Percentiles rank a stretch among this genome's conserved stretches.
Conservation (phyloP, 768 basidiomycete species). For the Lactarius indigo region DNA sequence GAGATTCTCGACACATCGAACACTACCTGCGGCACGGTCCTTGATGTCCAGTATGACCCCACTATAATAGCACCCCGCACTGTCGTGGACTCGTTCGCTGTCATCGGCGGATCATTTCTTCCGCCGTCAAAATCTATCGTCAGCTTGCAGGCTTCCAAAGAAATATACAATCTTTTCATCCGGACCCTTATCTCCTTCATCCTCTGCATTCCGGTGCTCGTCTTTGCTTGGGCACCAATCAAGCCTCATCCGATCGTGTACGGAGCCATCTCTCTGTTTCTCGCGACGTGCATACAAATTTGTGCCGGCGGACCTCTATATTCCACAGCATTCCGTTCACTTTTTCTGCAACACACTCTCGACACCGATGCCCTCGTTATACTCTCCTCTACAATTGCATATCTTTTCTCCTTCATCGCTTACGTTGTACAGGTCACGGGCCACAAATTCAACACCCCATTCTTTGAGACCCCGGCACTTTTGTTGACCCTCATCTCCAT, state of each 20-base stretch:
- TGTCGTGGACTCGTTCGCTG: constrained; percentile 31
- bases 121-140: constrained; percentile 28
- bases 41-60: constrained; percentile 29
- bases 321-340: constrained; percentile 34
- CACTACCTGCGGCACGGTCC: neutral
- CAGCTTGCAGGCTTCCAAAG: constrained; percentile 31
- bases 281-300: constrained; percentile 39
- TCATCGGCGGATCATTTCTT: constrained; percentile 28
- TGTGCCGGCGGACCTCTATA: constrained; percentile 37
- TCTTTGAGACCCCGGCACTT: constrained; percentile 44
- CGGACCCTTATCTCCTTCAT: constrained; percentile 34
- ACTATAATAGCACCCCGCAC: constrained; percentile 33
- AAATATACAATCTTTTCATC: constrained; percentile 30
- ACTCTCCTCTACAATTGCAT: constrained; percentile 40
- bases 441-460: constrained; percentile 33
- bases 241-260: constrained; percentile 34
- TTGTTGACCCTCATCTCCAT: constrained; percentile 42
- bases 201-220: constrained; percentile 39
- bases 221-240: constrained; percentile 43
- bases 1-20: neutral
- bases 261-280: constrained; percentile 36
- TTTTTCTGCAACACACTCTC: constrained; percentile 36
- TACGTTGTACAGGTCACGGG: constrained; percentile 35
- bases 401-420: constrained; percentile 39
- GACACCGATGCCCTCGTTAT: constrained; percentile 41